Percentiles rank a stretch among this genome's conserved stretches.
These are phyloP conservation scores for Verticillium nonalfalfae DNA, from an alignment of 2,329 filamentous ascomycete genomes.

Conservation along the genomic window DNA sequence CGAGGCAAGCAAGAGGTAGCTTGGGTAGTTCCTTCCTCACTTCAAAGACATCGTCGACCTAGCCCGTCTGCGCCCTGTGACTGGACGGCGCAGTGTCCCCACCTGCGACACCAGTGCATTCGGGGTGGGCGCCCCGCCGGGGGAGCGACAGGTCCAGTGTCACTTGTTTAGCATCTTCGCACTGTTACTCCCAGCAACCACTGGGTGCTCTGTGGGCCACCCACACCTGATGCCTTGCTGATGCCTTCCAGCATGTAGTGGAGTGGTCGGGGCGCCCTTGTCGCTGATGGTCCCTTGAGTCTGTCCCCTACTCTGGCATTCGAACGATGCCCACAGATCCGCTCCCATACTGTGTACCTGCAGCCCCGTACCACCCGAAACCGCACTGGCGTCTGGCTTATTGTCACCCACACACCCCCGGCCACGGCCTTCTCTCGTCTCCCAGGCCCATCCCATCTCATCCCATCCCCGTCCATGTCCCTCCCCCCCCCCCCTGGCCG, in stretches of 20 bases:
- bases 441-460: slow-evolving; percentile 4
- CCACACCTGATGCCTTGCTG: background rate
- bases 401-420: background rate
- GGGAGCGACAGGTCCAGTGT: background rate
- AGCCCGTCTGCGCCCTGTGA: background rate
- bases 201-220: background rate
- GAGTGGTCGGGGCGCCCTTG: background rate
- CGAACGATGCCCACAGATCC: background rate
- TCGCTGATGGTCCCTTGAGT: background rate
- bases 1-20: background rate
- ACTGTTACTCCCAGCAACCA: background rate
- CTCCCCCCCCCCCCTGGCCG: slow-evolving; percentile 1
- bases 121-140: background rate
- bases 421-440: background rate
- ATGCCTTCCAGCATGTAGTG: background rate
- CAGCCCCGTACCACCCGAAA: background rate
- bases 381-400: slow-evolving; percentile 4
- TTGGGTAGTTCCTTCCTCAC: background rate
- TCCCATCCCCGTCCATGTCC: slow-evolving; percentile 6
- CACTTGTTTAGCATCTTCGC: background rate
- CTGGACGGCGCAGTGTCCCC: background rate
- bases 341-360: background rate
- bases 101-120: background rate
- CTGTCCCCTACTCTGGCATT: background rate
- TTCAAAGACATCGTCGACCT: background rate